Base-by-base conservation (phyloP, 257 asterid species). In the Apocynum venetum region DNA sequence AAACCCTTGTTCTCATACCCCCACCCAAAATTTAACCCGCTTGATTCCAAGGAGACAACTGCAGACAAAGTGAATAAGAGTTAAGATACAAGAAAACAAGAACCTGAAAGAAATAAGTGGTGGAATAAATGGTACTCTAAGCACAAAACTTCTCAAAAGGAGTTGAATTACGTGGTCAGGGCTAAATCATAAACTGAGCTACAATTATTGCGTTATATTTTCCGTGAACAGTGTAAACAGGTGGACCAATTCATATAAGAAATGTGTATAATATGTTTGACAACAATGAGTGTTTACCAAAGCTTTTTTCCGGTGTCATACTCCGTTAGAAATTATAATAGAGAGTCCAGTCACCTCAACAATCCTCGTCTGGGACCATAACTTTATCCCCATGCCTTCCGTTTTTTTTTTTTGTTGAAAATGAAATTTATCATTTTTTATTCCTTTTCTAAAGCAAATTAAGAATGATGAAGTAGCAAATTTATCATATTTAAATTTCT, bases 91-190 rank as follows among this genome's bases (percentile, higher is more conserved):
- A 73, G 68, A 56, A 36, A 41, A 56, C 55, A 74, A 74, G 66
- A 74, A 65, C 25, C 68, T 74, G 57, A 59, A 25, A 65, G 48
- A 59, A 57, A n/a, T 55, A 74, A 57, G 53, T 20, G 41, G 53
- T 8, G 19, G 77, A 15, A 65, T 38, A 11, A 36, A 6, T 65
- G 71, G 48, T 65, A 65, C 48, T 20, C 51, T 4, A 59, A 1
- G 8, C 17, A 5, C 17, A 2, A 46, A 6, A 46, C 49, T 46
- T 46, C 49, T 8, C 49, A 52, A 40, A 6, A 7, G 20, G 20
- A 12, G 20, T 11, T 65, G 25, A 74, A 44, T 74, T 74, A 57
- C 71, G 78, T 74, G 78, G 71, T 74, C 46, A 44, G 78, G 78
- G 78, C 51, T n/a, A 12, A 57, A 19, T 59, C 77, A 73, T 73